Evolutionary conservation across 1,284 basidiomycete genomes (phyloP), one percentile per base, ranked within the genome.

Genomic region (Laetiporus sulphureus): DNA sequence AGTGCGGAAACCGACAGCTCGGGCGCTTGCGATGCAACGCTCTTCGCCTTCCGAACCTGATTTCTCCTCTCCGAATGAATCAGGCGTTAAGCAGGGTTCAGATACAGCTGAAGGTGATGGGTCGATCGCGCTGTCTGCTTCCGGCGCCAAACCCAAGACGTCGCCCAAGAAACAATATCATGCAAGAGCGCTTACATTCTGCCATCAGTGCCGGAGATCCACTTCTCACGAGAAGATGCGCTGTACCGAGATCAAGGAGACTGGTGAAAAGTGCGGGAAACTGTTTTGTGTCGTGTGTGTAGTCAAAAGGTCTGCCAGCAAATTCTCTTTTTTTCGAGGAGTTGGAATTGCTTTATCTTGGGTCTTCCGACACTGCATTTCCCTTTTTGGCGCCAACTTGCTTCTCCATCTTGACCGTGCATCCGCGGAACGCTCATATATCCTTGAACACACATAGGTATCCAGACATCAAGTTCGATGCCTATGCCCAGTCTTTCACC

Each of bases 141-240:
- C 16, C 5, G 19, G 3, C 6, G 11, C n/a, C 32, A 31, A 35
- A 21, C 11, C 18, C 30, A 38, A 16, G 34, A 32, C 31, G 20
- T 8, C n/a, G 18, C 36, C 23, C 16, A 20, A 27, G 40, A 32
- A 37, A 19, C 15, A 39, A 30, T 25, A 11, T 16, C 44, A 42
- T 13, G 46, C 45, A 22, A 33, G 23, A 21, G 39, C 46, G 21
- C 34, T 45, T 22, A 52, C 52, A 21, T 54, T 38, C 36, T 61
- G 59, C 43, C 59, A 61, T 38, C 59, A 61, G 38, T 61, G 59
- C 43, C 46, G 59, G 22, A 33, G 35, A 5, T 47, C 38, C 33
- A 50, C 41, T 11, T 1, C 6, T 10, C 38, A 41, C 30, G 49
- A 51, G 30, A 61, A 60, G 50, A 56, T 61, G 58, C 49, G 48